Base-by-base conservation (phyloP, 2,329 filamentous ascomycete species). In the Aspergillus pseudoviridinutans region DNA sequence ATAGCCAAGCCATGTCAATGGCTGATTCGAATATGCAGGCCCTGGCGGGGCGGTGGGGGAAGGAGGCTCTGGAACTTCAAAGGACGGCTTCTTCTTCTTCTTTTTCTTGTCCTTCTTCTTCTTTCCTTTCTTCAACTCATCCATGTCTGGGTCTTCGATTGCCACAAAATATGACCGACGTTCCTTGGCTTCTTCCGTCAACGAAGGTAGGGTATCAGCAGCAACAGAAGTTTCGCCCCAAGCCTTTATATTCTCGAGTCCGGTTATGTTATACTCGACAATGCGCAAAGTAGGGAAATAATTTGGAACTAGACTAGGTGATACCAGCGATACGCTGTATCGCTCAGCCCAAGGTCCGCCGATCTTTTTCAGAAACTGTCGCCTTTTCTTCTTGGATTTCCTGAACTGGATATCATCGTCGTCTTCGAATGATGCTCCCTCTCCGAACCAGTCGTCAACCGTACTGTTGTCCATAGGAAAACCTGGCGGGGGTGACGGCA, bases 261-360 rank as follows among this genome's bases (percentile, higher is more conserved):
- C 91, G 0, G 82, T 90, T 55, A 91, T 91, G 71, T 99, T 97
- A 79, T 97, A 99, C 68, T 96, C 91, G 62, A 93, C 80, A n/a
- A 99, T 83, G n/a, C 92, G 85, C 32, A 97, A 75, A 0, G 90
- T 92, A 0, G 93, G 94, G 63, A 92, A 94, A 74, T 91, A 96
- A 69, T 94, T 97, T 6, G 93, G 94, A 8, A 97, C 90, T 41
- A 99, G 80, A 69, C 92, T 97, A 0, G 93, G 90, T 50, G 88
- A 85, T 56, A 97, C 87, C 27, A 94, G 79, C 0, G 90, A 87
- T 5, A 96, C 74, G 54, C 92, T 88, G 72, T 91, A 99, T 53
- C 92, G 84, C 75, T 99, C 92, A 3, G 87, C 92, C 77, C 86
- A 96, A 60, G 84, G 83, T 4, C 92, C 92, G 22, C 90, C 91